A percentile compares a stretch with the other conserved stretches of the same genome.
These are phyloP conservation scores for Aureobasidium sp. DNA, from an alignment of 2,329 filamentous ascomycete species.

Conservation along the genomic window DNA sequence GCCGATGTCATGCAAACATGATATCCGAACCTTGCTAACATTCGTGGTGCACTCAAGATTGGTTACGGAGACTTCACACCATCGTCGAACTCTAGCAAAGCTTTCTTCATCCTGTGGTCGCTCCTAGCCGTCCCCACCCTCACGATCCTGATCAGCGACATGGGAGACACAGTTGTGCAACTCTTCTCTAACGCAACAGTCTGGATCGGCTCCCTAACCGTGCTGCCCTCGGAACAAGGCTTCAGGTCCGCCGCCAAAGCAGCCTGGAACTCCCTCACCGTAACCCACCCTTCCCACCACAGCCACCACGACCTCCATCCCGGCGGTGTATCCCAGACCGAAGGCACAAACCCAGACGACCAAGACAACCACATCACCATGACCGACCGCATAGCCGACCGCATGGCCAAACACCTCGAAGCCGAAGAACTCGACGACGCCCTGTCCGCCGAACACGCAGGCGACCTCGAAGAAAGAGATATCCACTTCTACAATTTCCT, in stretches of 20 bases:
- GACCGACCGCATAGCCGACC: conserved; percentile 20
- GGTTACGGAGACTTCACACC: conserved; percentile 45
- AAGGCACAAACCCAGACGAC: not conserved
- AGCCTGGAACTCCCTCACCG: conserved; percentile 14
- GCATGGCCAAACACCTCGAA: conserved; percentile 32
- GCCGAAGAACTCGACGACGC: conserved; percentile 34
- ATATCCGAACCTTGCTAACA: not conserved
- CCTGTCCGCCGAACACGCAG: conserved; percentile 31
- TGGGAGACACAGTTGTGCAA: conserved; percentile 48
- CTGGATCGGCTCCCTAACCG: conserved; percentile 46
- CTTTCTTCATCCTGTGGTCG: conserved; percentile 50
- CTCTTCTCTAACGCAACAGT: conserved; percentile 46
- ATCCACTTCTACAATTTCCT: conserved; percentile 44
- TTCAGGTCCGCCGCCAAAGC: conserved; percentile 27
- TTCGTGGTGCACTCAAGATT: conserved; percentile 24
- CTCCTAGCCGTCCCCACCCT: conserved; percentile 46
- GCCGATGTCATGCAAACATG: not conserved
- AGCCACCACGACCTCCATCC: conserved; percentile 16
- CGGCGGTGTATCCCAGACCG: not conserved
- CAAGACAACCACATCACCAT: conserved; percentile 12
- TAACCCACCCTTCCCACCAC: conserved; percentile 14
- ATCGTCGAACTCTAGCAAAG: conserved; percentile 41
- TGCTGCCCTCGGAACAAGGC: conserved; percentile 42
- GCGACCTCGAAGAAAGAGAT: conserved; percentile 38
- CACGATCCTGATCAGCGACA: conserved; percentile 45